Evolutionary conservation across 116 monocot genomes (phyloP), one percentile per base, ranked within the genome.

Genomic region (Thalassia testudinum): DNA sequence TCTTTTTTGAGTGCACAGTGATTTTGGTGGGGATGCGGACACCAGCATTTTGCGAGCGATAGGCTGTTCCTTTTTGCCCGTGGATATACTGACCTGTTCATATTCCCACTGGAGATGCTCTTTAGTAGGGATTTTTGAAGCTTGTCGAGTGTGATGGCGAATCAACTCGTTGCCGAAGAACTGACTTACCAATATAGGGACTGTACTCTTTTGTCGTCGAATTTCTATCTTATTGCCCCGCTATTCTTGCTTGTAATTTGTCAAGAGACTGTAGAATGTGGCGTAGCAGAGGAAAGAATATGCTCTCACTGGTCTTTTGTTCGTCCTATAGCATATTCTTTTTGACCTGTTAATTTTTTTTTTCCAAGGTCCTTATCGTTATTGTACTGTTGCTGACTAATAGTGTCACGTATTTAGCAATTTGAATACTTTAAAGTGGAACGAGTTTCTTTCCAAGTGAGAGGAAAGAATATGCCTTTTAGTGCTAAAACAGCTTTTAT

Each of bases 21-120:
- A 14, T 27, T 53, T 1, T 53, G 27, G 43, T 22, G 37, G 30
- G 30, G 30, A 34, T 34, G 47, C 34, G 43, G 12, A 58, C 43
- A 26, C 25, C 23, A 24, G 8, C 27, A 17, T 24, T 13, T 45
- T 8, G 2, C 43, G 1, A 47, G 26, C 26, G 44, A 37, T 47
- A 17, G 26, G 18, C 26, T 14, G 11, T 26, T 21, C 24, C 58
- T 30, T n/a, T 25, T 57, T 57, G 57, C 25, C 44, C 45, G 26
- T 19, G 10, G 47, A 17, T 7, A 20, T 18, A 27, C 22, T 45
- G 18, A 16, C 26, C 24, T 57, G 29, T 34, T 34, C 30, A 34
- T 54, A 34, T 57, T 57, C 42, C 42, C 42, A 43, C 43, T 42
- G 8, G 17, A 42, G 57, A 42, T 24, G 57, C 30, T 34, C 11